Conservation (phyloP, 352 stramenopile species). For the Pythium brassicae region DNA sequence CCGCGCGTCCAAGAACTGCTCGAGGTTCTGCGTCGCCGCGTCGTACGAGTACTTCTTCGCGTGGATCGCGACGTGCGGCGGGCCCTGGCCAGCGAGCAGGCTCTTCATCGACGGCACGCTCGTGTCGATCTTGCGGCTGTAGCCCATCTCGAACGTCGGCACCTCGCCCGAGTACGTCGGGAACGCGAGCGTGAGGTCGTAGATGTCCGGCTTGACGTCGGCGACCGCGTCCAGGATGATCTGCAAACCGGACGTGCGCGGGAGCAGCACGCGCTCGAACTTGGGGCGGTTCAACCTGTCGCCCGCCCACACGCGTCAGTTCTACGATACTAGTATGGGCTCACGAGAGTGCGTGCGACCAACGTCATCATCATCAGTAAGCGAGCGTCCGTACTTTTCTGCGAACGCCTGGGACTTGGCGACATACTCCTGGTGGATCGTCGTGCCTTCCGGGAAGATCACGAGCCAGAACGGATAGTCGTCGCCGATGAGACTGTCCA, state of each 20-base stretch:
- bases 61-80: slow-evolving; percentile 48
- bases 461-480: slow-evolving; percentile 87
- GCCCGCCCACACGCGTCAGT: no score
- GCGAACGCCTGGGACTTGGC: slow-evolving; percentile 90
- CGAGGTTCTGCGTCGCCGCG: slow-evolving; percentile 41
- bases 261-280: slow-evolving; percentile 90
- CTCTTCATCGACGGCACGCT: slow-evolving; percentile 82
- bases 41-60: slow-evolving; percentile 59
- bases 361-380: neutral
- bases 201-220: slow-evolving; percentile 88
- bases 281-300: slow-evolving; percentile 63
- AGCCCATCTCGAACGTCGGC: slow-evolving; percentile 88
- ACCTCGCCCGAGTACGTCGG: slow-evolving; percentile 81
- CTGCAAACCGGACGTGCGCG: slow-evolving; percentile 89
- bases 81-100: slow-evolving; percentile 54
- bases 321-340: no score
- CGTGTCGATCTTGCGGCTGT: slow-evolving; percentile 74
- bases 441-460: slow-evolving; percentile 90
- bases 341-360: neutral
- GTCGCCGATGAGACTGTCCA: slow-evolving; percentile 72
- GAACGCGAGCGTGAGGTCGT: slow-evolving; percentile 91
- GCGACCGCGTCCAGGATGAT: slow-evolving; percentile 88
- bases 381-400: slow-evolving; percentile 42
- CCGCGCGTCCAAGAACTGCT: slow-evolving; percentile 61
- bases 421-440: slow-evolving; percentile 84